These are phyloP conservation scores for Panicum virgatum DNA, from an alignment of 202 grass and related monocot genomes.

Conservation along the genomic window DNA sequence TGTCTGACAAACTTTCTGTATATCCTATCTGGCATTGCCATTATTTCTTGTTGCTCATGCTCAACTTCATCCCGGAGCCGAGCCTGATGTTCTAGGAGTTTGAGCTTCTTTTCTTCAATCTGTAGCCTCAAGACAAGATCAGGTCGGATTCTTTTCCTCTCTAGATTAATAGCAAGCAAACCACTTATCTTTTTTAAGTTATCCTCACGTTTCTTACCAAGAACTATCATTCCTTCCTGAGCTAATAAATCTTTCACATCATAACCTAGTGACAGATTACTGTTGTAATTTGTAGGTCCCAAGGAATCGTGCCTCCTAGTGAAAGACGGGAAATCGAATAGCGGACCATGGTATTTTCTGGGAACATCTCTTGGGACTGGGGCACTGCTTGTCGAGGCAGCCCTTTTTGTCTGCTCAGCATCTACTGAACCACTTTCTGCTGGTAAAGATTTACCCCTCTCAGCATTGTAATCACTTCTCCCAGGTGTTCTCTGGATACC, in stretches of 20 bases:
- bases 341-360: constrained; percentile 92
- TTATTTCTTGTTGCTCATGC: constrained; percentile 96
- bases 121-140: constrained; percentile 93
- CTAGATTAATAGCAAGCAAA: constrained; percentile 88
- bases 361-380: constrained; percentile 64
- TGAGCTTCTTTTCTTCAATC: constrained; percentile 98
- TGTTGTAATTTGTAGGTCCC: constrained; percentile 72
- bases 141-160: constrained; percentile 89
- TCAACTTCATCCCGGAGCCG: constrained; percentile 95
- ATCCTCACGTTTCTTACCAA: constrained; percentile 84
- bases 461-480: constrained; percentile 58
- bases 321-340: constrained; percentile 95
- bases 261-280: constrained; percentile 77
- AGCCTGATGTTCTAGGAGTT: constrained; percentile 81
- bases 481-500: constrained; percentile 62
- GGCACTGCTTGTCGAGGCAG: constrained; percentile 51
- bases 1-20: constrained; percentile 95
- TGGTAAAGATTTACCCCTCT: constrained; percentile 82
- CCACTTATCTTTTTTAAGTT: constrained; percentile 94
- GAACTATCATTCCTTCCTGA: constrained; percentile 75
- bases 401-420: constrained; percentile 70
- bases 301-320: constrained; percentile 91
- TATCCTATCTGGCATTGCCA: constrained; percentile 93
- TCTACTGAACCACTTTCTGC: constrained; percentile 51
- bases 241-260: constrained; percentile 91